phyloP scores from a whole-genome alignment of 225 moss, liverwort and hornwort species.

The Anthoceros angustus region DNA sequence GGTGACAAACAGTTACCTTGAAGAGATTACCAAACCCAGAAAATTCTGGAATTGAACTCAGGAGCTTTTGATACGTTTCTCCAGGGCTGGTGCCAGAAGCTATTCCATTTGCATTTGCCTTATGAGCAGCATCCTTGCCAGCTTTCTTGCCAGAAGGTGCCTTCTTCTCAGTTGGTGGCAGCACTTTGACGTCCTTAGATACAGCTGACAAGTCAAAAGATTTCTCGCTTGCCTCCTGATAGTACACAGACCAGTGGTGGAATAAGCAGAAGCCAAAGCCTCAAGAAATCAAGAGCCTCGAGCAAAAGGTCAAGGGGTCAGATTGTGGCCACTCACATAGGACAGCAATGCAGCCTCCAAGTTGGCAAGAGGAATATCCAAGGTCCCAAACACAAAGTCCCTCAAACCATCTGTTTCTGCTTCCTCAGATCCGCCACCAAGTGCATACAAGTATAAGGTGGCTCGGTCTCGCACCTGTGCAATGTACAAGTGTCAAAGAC shows the following conservation, averaged over 20 bases:
- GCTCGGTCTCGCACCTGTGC: slow-evolving; percentile 70
- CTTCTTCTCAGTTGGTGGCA: slow-evolving; percentile 58
- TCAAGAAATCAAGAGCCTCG: slow-evolving; percentile 12
- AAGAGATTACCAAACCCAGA: slow-evolving; percentile 68
- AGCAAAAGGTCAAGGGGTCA: not conserved
- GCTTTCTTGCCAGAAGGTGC: slow-evolving; percentile 53
- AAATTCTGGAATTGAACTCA: slow-evolving; percentile 65
- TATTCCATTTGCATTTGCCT: slow-evolving; percentile 35
- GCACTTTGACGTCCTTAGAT: slow-evolving; percentile 40
- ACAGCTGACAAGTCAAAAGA: slow-evolving; percentile 73
- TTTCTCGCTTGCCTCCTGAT: slow-evolving; percentile 45
- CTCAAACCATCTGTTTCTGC: slow-evolving; percentile 20
- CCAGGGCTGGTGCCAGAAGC: slow-evolving; percentile 18
- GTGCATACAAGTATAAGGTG: slow-evolving; percentile 50
- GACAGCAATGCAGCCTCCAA: slow-evolving; percentile 52
- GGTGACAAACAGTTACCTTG: slow-evolving; percentile 29
- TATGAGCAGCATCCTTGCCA: slow-evolving; percentile 44
- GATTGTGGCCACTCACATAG: slow-evolving; percentile 30
- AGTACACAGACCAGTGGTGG: not conserved
- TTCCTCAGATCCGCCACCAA: slow-evolving; percentile 35
- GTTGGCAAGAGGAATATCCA: slow-evolving; percentile 60
- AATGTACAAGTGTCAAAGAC: not conserved
- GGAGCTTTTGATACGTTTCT: slow-evolving; percentile 54
- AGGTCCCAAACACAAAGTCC: slow-evolving; percentile 35
- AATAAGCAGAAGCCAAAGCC: slow-evolving; percentile 1